These are phyloP conservation scores for Talaromyces sp. DNA, from an alignment of 2,329 filamentous ascomycete species.

Conservation along the genomic window DNA sequence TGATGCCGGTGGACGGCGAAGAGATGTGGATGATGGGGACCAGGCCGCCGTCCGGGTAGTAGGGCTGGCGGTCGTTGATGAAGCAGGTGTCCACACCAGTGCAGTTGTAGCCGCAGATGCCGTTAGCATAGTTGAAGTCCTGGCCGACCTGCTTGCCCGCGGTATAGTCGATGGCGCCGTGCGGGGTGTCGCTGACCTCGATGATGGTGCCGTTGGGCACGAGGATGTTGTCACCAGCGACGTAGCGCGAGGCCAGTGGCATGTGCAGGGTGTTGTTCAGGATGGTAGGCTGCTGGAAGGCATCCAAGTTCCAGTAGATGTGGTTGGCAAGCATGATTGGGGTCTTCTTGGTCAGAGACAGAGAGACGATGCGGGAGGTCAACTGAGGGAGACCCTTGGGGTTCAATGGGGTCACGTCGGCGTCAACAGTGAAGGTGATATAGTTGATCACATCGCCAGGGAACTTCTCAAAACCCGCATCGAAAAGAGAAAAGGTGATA, in stretches of 20 bases:
- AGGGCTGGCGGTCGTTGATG: slow-evolving; percentile 39
- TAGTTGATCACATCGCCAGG: slow-evolving; percentile 44
- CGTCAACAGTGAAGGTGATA: slow-evolving; percentile 40
- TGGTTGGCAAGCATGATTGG: slow-evolving; percentile 49
- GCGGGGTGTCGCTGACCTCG: slow-evolving; percentile 65
- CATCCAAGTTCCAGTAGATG: slow-evolving; percentile 49
- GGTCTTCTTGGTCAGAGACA: slow-evolving; percentile 41
- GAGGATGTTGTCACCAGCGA: slow-evolving; percentile 54
- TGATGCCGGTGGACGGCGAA: slow-evolving; percentile 71
- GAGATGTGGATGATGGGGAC: slow-evolving; percentile 55
- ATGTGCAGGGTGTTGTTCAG: slow-evolving; percentile 42
- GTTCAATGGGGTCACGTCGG: slow-evolving; percentile 28
- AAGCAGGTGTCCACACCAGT: slow-evolving; percentile 70
- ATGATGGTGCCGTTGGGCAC: slow-evolving; percentile 73
- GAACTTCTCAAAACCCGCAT: slow-evolving; percentile 39
- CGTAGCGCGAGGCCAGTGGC: slow-evolving; percentile 41
- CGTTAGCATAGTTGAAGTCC: slow-evolving; percentile 58
- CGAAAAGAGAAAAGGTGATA: slow-evolving; percentile 43
- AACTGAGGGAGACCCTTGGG: slow-evolving; percentile 38
- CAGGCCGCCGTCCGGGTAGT: slow-evolving; percentile 28
- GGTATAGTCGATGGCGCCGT: slow-evolving; percentile 57
- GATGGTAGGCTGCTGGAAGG: slow-evolving; percentile 39
- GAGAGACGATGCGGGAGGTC: slow-evolving; percentile 39
- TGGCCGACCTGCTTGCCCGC: slow-evolving; percentile 72
- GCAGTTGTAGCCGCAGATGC: slow-evolving; percentile 77